Conservation (phyloP, 768 basidiomycete genomes). For the Boletus reticulatus region DNA sequence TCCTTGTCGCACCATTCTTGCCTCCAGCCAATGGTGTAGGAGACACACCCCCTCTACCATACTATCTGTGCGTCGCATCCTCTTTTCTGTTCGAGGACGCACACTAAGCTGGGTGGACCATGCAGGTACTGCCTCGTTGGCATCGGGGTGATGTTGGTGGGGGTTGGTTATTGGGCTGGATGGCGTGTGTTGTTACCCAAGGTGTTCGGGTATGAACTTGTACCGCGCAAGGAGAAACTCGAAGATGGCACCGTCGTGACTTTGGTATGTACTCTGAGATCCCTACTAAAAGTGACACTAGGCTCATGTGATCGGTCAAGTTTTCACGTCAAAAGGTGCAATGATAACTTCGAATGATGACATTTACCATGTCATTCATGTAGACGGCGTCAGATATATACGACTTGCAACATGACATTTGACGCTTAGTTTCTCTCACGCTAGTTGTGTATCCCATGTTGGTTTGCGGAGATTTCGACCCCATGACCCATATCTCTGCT, state of each 20-base stretch:
- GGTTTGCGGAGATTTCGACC: no score
- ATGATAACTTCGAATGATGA: not conserved
- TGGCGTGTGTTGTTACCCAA: constrained; percentile 51
- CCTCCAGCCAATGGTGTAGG: constrained; percentile 53
- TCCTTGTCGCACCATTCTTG: constrained; percentile 55
- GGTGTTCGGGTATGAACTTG: constrained; percentile 47
- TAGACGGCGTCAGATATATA: not conserved
- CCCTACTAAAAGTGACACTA: not conserved
- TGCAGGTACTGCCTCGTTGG: constrained; percentile 51
- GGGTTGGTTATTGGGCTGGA: constrained; percentile 50
- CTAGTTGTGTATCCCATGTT: no score
- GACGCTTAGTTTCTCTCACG: no score
- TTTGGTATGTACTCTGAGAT: constrained; percentile 34
- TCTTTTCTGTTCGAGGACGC: constrained; percentile 27
- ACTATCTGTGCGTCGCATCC: constrained; percentile 42
- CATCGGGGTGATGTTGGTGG: constrained; percentile 44
- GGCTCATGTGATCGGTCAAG: not conserved
- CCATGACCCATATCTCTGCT: no score
- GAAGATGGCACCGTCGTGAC: constrained; percentile 54
- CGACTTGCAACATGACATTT: no score
- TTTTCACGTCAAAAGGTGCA: not conserved
- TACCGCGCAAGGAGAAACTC: constrained; percentile 46
- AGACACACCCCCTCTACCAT: constrained; percentile 61
- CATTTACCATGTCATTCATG: no score
- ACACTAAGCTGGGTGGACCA: not conserved